These are phyloP conservation scores for Stylonectria norvegica DNA, from an alignment of 2,329 filamentous ascomycete genomes.

Conservation along the genomic window DNA sequence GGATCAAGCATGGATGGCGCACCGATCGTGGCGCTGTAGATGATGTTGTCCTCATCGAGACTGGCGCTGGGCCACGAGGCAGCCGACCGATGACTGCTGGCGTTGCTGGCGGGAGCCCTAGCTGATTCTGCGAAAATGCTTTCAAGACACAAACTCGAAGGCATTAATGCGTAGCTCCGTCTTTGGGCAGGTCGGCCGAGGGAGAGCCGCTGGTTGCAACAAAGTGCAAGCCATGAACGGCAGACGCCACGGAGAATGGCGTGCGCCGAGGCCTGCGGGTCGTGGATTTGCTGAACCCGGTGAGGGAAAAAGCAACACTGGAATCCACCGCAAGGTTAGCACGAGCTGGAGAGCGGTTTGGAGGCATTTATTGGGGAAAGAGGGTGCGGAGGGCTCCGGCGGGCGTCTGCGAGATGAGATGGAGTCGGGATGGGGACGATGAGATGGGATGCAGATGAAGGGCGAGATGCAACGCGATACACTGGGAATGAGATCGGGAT, in stretches of 20 bases:
- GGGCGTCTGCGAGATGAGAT: neutral
- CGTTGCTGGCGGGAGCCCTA: too few relatives aligned
- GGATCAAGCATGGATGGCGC: neutral
- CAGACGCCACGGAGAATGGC: conserved; percentile 11
- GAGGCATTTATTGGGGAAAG: too few relatives aligned
- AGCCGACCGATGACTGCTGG: too few relatives aligned
- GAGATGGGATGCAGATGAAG: too few relatives aligned
- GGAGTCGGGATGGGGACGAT: neutral
- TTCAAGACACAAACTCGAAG: too few relatives aligned
- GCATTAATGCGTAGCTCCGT: too few relatives aligned
- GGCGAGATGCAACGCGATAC: too few relatives aligned
- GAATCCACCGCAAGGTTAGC: conserved; percentile 1
- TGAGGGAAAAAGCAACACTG: conserved; percentile 20
- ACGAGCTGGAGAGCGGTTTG: neutral
- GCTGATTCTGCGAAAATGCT: too few relatives aligned
- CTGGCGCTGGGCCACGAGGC: conserved; percentile 1
- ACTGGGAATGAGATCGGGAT: too few relatives aligned
- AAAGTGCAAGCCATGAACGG: neutral
- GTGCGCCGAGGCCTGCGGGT: conserved; percentile 9
- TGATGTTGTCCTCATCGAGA: conserved; percentile 6
- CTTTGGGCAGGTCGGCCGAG: conserved; percentile 1
- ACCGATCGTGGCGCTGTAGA: conserved; percentile 18
- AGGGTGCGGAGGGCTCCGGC: too few relatives aligned
- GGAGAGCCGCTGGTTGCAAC: conserved; percentile 1
- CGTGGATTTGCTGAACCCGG: conserved; percentile 4